Evolutionary conservation across 23 red algal species (phyloP).

Genomic region (Agarophyton chilense): DNA sequence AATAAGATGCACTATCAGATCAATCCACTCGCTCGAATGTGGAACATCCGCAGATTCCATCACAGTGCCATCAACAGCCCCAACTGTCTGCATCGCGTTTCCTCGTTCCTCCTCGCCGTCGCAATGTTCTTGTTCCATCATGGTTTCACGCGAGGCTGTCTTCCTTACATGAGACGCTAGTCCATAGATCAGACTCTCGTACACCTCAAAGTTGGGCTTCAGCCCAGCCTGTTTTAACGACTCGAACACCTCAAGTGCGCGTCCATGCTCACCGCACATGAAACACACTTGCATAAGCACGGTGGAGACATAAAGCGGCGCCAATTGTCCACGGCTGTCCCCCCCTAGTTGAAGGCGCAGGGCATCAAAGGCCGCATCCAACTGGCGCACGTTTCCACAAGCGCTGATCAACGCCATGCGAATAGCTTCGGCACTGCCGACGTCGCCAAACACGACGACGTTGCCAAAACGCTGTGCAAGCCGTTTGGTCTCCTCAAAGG

Average conservation of each 20-base stretch:
- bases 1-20: conserved; percentile 19
- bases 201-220: conserved; percentile 73
- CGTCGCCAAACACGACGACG: conserved; percentile 61
- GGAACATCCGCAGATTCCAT: not conserved
- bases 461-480: conserved; percentile 39
- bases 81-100: not conserved
- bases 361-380: conserved; percentile 45
- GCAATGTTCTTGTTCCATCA: not conserved
- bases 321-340: conserved; percentile 15
- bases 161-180: conserved; percentile 26
- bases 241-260: conserved; percentile 66
- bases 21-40: not conserved
- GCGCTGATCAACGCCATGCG: conserved; percentile 69
- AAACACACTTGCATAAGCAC: conserved; percentile 71
- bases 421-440: conserved; percentile 45
- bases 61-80: not conserved
- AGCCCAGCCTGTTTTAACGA: conserved; percentile 52
- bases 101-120: not conserved
- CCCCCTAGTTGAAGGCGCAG: not conserved
- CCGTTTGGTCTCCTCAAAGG: conserved; percentile 36
- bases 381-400: conserved; percentile 47
- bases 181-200: conserved; percentile 64
- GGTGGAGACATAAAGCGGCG: conserved; percentile 61
- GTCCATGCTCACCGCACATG: conserved; percentile 21
- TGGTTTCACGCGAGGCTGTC: not conserved